A percentile compares a stretch with the other conserved stretches of the same genome.
phyloP scores from a whole-genome alignment of 306 rosid genomes.

The Prinsepia uniflora region DNA sequence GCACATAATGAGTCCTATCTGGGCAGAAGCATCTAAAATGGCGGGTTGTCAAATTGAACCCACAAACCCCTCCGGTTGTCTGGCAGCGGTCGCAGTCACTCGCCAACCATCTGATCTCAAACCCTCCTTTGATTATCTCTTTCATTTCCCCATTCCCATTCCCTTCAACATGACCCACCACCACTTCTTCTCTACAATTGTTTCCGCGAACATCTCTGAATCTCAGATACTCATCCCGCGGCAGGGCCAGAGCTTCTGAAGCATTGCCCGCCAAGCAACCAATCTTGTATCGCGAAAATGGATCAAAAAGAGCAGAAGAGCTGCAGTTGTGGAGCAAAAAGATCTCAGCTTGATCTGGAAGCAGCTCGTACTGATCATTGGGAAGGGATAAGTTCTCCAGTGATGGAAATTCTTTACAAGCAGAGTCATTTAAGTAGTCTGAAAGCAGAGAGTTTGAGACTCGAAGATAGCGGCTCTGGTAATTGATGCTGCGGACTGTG shows the following conservation, averaged over 20 bases:
- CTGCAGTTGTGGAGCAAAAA: conserved; percentile 34
- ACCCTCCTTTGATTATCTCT: conserved; percentile 44
- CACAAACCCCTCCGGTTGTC: conserved; percentile 43
- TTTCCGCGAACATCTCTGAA: not conserved
- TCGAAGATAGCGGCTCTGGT: conserved; percentile 22
- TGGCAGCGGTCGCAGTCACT: conserved; percentile 30
- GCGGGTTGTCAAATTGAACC: not conserved
- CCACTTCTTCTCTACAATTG: conserved; percentile 22
- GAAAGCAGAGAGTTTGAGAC: conserved; percentile 37
- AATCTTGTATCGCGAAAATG: not conserved
- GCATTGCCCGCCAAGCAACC: conserved; percentile 23
- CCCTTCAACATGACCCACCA: not conserved
- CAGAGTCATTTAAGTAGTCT: not conserved
- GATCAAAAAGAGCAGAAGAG: not conserved
- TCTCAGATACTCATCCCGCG: not conserved
- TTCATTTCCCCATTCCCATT: not conserved
- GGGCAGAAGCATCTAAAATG: conserved; percentile 47
- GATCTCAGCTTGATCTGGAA: conserved; percentile 1
- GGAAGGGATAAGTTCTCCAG: conserved; percentile 20
- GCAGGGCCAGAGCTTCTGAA: conserved; percentile 35
- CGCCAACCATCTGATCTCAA: conserved; percentile 43
- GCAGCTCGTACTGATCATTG: not conserved
- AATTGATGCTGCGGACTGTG: conserved; percentile 34
- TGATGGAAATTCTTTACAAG: conserved; percentile 1
- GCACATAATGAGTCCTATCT: conserved; percentile 44